Evolutionary conservation across 192 early-diverging fungal species (phyloP).

Genomic region (Coemansia sp.): DNA sequence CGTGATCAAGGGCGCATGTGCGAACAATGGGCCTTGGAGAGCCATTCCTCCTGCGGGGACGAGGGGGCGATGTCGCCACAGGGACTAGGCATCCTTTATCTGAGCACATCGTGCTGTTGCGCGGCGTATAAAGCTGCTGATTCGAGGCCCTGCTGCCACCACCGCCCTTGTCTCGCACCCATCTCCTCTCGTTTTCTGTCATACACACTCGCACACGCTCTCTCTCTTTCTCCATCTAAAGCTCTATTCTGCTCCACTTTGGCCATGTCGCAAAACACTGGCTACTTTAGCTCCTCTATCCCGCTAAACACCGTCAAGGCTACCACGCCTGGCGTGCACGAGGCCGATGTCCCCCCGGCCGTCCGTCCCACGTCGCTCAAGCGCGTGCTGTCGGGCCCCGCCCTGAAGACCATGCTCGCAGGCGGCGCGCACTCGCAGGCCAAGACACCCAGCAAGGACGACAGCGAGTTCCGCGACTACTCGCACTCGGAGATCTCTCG

Average conservation of each 20-base stretch:
- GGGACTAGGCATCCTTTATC: no score
- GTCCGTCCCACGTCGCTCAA: slow-evolving; percentile 49
- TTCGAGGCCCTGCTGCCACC: neutral
- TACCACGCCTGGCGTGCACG: slow-evolving; percentile 38
- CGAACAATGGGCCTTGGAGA: slow-evolving; percentile 1
- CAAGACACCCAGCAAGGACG: slow-evolving; percentile 49
- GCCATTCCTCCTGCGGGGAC: neutral
- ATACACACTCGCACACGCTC: no score
- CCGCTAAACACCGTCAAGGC: slow-evolving; percentile 56
- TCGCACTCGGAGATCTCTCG: slow-evolving; percentile 54
- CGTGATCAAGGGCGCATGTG: neutral
- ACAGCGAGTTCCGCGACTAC: slow-evolving; percentile 54
- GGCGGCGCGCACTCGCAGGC: slow-evolving; percentile 40
- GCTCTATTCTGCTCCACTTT: neutral
- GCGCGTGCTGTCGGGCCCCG: slow-evolving; percentile 55
- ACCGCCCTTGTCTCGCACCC: neutral
- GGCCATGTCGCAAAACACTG: slow-evolving; percentile 28
- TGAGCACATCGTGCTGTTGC: neutral
- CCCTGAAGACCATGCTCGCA: slow-evolving; percentile 55
- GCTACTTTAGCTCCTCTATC: slow-evolving; percentile 56
- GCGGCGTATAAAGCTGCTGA: neutral
- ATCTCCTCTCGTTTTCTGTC: neutral
- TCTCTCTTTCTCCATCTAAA: neutral
- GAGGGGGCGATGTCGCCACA: slow-evolving; percentile 7
- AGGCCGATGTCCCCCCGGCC: slow-evolving; percentile 34